These are phyloP conservation scores for Debaryomyces hansenii DNA, from an alignment of 805 yeast species.

Conservation along the genomic window DNA sequence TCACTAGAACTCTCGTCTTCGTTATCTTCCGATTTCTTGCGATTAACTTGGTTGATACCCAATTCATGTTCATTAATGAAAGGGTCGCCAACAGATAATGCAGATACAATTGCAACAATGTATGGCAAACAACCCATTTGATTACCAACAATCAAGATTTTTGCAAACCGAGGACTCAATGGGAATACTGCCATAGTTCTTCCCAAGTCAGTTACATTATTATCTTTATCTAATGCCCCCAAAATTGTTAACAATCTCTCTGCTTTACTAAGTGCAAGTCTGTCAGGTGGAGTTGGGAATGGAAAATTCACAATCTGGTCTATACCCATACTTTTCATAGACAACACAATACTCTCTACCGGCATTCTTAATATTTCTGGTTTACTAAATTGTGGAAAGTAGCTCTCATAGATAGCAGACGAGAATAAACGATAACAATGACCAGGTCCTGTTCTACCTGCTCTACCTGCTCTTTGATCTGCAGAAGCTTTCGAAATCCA, in stretches of 20 bases:
- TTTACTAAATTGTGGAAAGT: constrained; percentile 74
- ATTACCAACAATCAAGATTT: constrained; percentile 83
- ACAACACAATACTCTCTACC: constrained; percentile 90
- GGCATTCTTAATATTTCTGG: constrained; percentile 97
- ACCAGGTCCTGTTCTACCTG: constrained; percentile 99
- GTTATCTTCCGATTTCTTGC: constrained; percentile 15
- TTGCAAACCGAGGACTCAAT: constrained; percentile 88
- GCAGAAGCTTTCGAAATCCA: constrained; percentile 97
- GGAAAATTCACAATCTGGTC: constrained; percentile 90
- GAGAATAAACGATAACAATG: constrained; percentile 91
- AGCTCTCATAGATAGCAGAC: constrained; percentile 89
- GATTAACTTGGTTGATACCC: constrained; percentile 43
- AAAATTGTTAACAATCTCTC: constrained; percentile 64
- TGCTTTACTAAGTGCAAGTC: constrained; percentile 58
- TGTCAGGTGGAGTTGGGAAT: constrained; percentile 90
- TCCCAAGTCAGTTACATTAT: constrained; percentile 73
- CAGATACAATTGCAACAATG: constrained; percentile 89
- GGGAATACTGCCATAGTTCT: constrained; percentile 88
- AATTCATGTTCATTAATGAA: constrained; percentile 74
- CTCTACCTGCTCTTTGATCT: constrained; percentile 93
- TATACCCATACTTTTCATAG: constrained; percentile 97
- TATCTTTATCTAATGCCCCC: constrained; percentile 70
- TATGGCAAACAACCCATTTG: constrained; percentile 85
- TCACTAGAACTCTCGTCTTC: constrained; percentile 35
- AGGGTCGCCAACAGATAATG: constrained; percentile 91